Base-by-base conservation (phyloP, 2,329 filamentous ascomycete species). In the Botrytis elliptica region DNA sequence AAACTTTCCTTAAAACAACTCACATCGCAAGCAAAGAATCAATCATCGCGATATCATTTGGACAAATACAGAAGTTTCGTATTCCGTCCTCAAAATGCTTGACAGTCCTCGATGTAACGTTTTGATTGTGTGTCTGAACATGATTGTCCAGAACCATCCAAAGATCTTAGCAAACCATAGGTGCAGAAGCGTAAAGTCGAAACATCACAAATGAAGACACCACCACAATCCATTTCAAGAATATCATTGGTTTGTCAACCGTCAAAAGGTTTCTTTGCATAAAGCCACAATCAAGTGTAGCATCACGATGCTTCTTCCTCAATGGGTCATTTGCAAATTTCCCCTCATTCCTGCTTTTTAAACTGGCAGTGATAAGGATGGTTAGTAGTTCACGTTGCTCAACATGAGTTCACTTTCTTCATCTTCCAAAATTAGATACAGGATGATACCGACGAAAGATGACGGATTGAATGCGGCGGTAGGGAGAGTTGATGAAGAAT, bases 381-480 rank as follows among this genome's bases (percentile, higher is more conserved):
- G 6, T 29, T 6, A 36, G 25, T 9, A 46, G 18, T 44, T 66
- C 44, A 38, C 22, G 64, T 59, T 57, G 68, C 55, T 29, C 68
- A 70, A n/a, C 29, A 70, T 70, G 55, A 49, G 20, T 62, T 49
- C 40, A 1, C 63, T 29, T 3, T 10, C 36, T 29, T 55, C 36
- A 22, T 64, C 40, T 36, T 67, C 5, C 33, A 64, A 52, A 20
- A 25, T 64, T 4, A 40, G 69, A 52, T 71, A 71, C 57, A 44
- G 20, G 22, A 71, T 71, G 69, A 16, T 71, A 44, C 44, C 57
- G 16, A 40, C 33, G n/a, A 71, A 64, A 64, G 42, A 64, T 10
- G 40, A 71, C 6, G 9, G 46, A 40, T 4, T 49, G 9, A 52
- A 6, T 18, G 33, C 52, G 8, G 69, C 33, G 12, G n/a, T 9